phyloP scores from a whole-genome alignment of 768 basidiomycete species.

The Chalciporus sphaerocephalus region DNA sequence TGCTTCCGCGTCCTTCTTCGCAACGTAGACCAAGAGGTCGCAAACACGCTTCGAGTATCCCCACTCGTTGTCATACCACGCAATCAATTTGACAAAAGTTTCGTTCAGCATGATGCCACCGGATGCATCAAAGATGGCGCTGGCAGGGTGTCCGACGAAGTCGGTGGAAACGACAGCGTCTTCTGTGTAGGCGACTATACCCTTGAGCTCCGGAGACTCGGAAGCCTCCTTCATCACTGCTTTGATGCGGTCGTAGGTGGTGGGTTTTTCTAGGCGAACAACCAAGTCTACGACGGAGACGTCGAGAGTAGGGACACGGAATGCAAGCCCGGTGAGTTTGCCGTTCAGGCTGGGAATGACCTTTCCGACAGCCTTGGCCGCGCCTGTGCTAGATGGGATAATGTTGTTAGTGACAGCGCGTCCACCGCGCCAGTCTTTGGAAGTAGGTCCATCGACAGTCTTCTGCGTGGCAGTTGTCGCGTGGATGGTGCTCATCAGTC shows the following conservation, averaged over 20 bases:
- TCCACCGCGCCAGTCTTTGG: slow-evolving; percentile 97
- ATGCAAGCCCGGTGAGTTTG: slow-evolving; percentile 94
- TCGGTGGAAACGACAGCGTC: slow-evolving; percentile 92
- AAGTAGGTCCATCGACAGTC: slow-evolving; percentile 90
- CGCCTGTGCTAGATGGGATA: slow-evolving; percentile 98
- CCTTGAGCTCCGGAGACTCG: slow-evolving; percentile 56
- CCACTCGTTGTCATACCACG: slow-evolving; percentile 96
- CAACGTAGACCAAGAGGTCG: slow-evolving; percentile 81
- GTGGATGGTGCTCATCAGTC: slow-evolving; percentile 98
- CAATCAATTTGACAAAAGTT: slow-evolving; percentile 93
- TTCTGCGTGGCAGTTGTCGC: slow-evolving; percentile 94
- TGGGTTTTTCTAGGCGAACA: slow-evolving; percentile 81
- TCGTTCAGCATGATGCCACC: slow-evolving; percentile 91
- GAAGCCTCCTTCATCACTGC: slow-evolving; percentile 73
- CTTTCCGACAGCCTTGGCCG: slow-evolving; percentile 98
- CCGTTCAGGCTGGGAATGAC: slow-evolving; percentile 95
- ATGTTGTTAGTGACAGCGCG: slow-evolving; percentile 97
- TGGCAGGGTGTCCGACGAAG: slow-evolving; percentile 74
- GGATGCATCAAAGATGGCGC: slow-evolving; percentile 89
- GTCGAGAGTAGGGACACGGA: slow-evolving; percentile 96
- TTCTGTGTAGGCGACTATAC: slow-evolving; percentile 86
- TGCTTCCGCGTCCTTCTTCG: slow-evolving; percentile 58
- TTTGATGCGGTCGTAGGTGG: slow-evolving; percentile 92
- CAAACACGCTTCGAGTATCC: slow-evolving; percentile 91
- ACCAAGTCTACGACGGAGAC: slow-evolving; percentile 99